Conservation (phyloP, 306 rosid genomes). For the Canavalia gladiata region DNA sequence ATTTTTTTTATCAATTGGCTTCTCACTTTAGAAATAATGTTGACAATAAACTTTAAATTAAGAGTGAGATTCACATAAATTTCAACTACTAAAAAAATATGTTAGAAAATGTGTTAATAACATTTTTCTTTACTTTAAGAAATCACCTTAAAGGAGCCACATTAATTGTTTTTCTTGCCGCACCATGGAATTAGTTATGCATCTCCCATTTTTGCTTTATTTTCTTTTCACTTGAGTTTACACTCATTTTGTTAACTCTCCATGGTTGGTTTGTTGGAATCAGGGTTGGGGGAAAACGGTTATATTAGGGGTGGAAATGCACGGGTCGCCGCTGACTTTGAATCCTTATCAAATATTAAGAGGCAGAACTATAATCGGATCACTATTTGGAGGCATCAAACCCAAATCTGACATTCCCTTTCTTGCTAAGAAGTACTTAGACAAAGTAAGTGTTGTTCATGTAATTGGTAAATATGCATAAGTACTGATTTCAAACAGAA, state of each 20-base stretch:
- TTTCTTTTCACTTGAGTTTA: background rate
- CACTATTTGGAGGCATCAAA: conserved; percentile 61
- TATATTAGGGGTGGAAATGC: conserved; percentile 66
- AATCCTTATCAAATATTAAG: conserved; percentile 42
- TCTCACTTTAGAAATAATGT: no score
- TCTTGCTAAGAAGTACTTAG: conserved; percentile 48
- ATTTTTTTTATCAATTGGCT: no score
- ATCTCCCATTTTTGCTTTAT: background rate
- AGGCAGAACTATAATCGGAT: conserved; percentile 58
- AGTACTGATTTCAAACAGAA: background rate
- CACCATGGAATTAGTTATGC: background rate
- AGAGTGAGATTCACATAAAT: no score
- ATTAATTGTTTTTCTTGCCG: no score
- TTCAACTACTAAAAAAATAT: no score
- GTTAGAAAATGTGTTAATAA: no score
- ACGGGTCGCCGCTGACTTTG: conserved; percentile 51
- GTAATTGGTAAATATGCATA: background rate
- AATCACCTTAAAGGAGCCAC: no score
- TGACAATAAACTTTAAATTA: no score
- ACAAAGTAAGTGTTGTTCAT: conserved; percentile 52
- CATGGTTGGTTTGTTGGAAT: background rate
- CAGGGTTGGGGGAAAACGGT: conserved; percentile 77
- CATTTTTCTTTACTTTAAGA: no score
- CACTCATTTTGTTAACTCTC: background rate
- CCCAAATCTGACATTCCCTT: conserved; percentile 56